Evolutionary conservation across 2,329 filamentous ascomycete species (phyloP), one percentile per base, ranked within the genome.

Genomic region (Sporothrix luriei): DNA sequence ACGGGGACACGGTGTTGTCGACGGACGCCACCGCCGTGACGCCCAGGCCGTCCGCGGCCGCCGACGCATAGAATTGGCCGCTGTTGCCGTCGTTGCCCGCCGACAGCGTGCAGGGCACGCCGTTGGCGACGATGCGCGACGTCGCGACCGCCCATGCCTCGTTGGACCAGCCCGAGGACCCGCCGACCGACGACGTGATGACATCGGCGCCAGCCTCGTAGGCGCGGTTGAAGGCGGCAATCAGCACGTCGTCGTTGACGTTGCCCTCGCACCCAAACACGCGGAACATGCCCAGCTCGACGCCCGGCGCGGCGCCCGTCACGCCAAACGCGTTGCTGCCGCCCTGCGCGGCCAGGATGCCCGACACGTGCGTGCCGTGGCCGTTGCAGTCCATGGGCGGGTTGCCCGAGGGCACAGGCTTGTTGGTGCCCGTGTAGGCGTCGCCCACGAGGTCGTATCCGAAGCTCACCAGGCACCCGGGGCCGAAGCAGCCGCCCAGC

Each of bases 191-290:
- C 1, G 84, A 81, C 1, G 83, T 85, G 74, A 88, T 87, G 72
- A 88, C 83, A 73, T 87, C 79, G 48, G 83, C 83, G 46, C 85
- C 85, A n/a, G 83, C 86, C 74, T 89, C 83, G 73, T 84, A 88
- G 0, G 88, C 88, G 74, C 81, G 82, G 77, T 86, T 84, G 75
- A 85, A 88, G 1, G 87, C 86, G 10, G 82, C 82, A 55, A 89
- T 86, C 66, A 90, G 76, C 10, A 89, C 79, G 70, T 89, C 87
- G 73, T 85, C 84, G 16, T 78, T 76, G n/a, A 82, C 80, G 46
- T 78, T 76, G 48, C 84, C 86, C 0, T 75, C 70, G 75, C 86
- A 89, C 59, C 85, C 85, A 69, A 88, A 87, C 3, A 87, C 84
- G 59, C 83, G 82, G 78, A 85, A 89, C 59, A 83, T 81, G 57